A percentile compares a stretch with the other conserved stretches of the same genome.
Evolutionary conservation across 108 stramenopile species (phyloP).

Genomic region (Ochromonas danica): DNA sequence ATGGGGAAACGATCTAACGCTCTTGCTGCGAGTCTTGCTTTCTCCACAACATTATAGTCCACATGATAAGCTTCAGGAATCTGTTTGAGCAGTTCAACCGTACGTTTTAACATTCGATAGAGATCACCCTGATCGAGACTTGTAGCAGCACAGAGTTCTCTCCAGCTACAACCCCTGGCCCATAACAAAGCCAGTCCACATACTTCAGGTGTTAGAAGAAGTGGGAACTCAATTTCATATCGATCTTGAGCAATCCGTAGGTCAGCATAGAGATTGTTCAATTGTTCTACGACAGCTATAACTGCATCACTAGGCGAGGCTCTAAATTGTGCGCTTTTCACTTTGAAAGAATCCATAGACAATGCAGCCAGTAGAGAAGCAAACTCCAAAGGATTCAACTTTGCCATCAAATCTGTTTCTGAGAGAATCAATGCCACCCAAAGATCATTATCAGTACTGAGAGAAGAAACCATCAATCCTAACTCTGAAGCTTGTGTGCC

Average conservation of each 20-base stretch:
- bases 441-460: neutral
- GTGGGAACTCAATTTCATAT: neutral
- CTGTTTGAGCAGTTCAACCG: slow-evolving; percentile 49
- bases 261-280: neutral
- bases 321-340: neutral
- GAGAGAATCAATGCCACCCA: neutral
- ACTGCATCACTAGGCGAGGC: neutral
- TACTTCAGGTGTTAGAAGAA: neutral
- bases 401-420: neutral
- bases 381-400: neutral
- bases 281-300: neutral
- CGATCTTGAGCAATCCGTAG: neutral
- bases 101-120: slow-evolving; percentile 43
- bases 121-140: slow-evolving; percentile 51
- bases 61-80: slow-evolving; percentile 38
- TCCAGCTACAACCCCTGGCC: slow-evolving; percentile 48
- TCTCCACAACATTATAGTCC: no score
- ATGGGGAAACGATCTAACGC: no score
- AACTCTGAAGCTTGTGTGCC: neutral
- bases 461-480: neutral
- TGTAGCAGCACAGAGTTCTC: slow-evolving; percentile 41
- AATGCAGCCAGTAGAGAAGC: neutral
- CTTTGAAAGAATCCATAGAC: neutral
- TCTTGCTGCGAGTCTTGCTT: no score
- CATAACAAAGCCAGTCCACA: neutral